Conservation (phyloP, 768 basidiomycete species). For the Lactarius deliciosus region DNA sequence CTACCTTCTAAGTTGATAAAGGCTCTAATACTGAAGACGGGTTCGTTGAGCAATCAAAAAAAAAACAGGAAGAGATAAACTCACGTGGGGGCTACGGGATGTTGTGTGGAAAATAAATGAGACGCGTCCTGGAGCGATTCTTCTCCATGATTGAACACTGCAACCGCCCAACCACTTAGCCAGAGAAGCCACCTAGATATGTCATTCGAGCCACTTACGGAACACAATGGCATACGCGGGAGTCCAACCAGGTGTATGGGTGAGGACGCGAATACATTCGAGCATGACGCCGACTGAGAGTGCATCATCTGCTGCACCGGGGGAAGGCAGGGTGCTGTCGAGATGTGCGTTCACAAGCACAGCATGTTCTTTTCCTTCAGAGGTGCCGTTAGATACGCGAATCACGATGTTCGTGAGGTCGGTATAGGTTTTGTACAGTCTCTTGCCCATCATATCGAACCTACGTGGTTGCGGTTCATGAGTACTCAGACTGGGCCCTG, state of each 20-base stretch:
- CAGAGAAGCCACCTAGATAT: background rate
- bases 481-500: background rate
- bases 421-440: slow-evolving; percentile 83
- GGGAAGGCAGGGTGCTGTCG: slow-evolving; percentile 86
- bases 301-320: slow-evolving; percentile 88
- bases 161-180: slow-evolving; percentile 12
- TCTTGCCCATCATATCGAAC: slow-evolving; percentile 89
- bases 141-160: slow-evolving; percentile 95
- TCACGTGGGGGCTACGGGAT: slow-evolving; percentile 67
- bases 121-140: slow-evolving; percentile 94
- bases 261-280: slow-evolving; percentile 78
- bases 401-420: slow-evolving; percentile 88
- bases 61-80: background rate
- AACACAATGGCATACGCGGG: slow-evolving; percentile 82
- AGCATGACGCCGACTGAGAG: slow-evolving; percentile 89
- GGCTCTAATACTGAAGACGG: slow-evolving; percentile 62
- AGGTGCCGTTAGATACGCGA: slow-evolving; percentile 77
- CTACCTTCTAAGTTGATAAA: slow-evolving; percentile 88
- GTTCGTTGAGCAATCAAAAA: slow-evolving; percentile 7
- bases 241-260: slow-evolving; percentile 64
- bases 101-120: slow-evolving; percentile 90
- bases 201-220: slow-evolving; percentile 47
- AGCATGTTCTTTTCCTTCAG: slow-evolving; percentile 72
- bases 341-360: slow-evolving; percentile 88
- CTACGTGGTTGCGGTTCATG: slow-evolving; percentile 39